Base-by-base conservation (phyloP, 352 stramenopile genomes). In the Globisporangium cystogenes region DNA sequence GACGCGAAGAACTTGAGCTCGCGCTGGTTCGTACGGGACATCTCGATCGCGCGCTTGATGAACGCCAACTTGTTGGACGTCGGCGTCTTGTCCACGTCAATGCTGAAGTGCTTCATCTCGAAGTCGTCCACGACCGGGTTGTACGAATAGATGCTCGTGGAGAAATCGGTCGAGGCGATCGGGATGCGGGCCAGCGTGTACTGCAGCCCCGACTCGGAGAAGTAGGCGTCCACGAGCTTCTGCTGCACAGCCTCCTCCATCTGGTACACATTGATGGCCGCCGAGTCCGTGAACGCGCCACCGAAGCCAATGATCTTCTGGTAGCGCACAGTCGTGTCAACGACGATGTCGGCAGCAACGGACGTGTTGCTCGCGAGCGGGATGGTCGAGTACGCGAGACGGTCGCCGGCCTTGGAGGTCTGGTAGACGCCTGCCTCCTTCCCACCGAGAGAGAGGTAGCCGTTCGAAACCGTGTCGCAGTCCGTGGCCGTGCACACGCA, bases 281-380 rank as follows among this genome's bases (percentile, higher is more conserved):
- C 72, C 3, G 84, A 60, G 53, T 97, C 88, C 10, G 87, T 97
- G 71, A 96, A 96, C 23, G 88, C 85, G 18, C 86, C 88, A 11
- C 88, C 88, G 56, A 97, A 97, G 14, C 88, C 88, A 27, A 86
- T 70, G 42, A 97, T 94, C 55, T 82, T 68, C 63, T 96, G 77
- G 70, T 76, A 88, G 50, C 60, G 84, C 27, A 64, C 68, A 0
- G 48, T 57, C 14, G 68, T 71, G 51, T 90, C 72, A 27, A 87
- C 66, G 26, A 68, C 56, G 24, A 79, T 73, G 46, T 82, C 72
- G 14, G 67, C 65, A 12, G 40, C 51, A 12, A 55, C 53, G 20
- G 57, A 65, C 15, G 36, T 41, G 10, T 26, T 45, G 12, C 20
- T 66, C 27, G 55, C 45, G 39, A 75, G 33, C 12, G 53, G 40